Percentiles rank a stretch among this genome's conserved stretches.
Conservation (phyloP, 176 grass and related monocot genomes). For the Cenchrus fungigraminus region DNA sequence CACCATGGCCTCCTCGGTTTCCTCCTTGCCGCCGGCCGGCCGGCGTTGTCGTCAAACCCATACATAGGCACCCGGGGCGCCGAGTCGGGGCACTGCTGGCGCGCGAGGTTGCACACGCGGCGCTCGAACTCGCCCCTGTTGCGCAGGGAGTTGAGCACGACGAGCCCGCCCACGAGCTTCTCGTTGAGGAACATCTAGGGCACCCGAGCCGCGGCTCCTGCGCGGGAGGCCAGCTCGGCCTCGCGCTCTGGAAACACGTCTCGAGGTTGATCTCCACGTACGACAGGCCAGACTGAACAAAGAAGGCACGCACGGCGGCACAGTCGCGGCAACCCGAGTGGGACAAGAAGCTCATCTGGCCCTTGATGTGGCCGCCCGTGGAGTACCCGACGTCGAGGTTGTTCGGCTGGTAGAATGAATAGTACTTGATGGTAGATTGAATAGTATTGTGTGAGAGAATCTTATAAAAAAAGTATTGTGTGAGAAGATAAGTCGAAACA, state of each 20-base stretch:
- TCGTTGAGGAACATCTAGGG: constrained; percentile 98
- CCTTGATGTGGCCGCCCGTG: constrained; percentile 59
- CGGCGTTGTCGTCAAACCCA: constrained; percentile 77
- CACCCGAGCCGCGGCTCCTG: constrained; percentile 56
- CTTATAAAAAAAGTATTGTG: too few relatives aligned
- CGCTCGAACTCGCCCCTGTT: constrained; percentile 90
- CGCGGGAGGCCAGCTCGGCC: constrained; percentile 61
- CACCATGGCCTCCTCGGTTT: constrained; percentile 50
- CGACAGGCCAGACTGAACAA: constrained; percentile 57
- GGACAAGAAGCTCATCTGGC: constrained; percentile 86
- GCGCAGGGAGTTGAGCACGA: constrained; percentile 88
- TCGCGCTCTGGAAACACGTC: constrained; percentile 93
- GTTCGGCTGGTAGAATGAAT: too few relatives aligned
- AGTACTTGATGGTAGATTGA: too few relatives aligned
- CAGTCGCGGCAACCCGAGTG: constrained; percentile 93
- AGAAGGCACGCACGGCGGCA: constrained; percentile 78
- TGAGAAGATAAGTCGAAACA: too few relatives aligned
- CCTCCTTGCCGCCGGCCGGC: neutral
- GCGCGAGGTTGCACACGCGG: constrained; percentile 59
- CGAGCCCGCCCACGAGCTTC: constrained; percentile 79
- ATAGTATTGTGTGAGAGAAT: too few relatives aligned
- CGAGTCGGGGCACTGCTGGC: constrained; percentile 63
- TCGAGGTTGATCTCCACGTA: constrained; percentile 91
- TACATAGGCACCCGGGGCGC: constrained; percentile 75
- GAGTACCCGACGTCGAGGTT: neutral